phyloP scores from a whole-genome alignment of 148 eudicot species.

The Cornus controversa region DNA sequence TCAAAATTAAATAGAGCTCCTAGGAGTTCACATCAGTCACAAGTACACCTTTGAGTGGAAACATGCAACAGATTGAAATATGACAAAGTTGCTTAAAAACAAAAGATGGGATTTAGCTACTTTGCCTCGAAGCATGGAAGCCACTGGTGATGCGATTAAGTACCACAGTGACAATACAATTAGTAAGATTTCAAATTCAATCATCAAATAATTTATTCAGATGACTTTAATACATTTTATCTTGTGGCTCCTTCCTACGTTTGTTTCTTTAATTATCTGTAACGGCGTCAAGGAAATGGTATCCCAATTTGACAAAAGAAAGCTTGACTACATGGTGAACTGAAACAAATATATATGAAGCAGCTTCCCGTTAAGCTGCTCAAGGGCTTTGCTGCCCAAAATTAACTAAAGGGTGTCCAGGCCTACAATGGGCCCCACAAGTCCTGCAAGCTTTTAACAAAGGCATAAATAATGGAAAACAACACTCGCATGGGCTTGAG shows the following conservation, averaged over 20 bases:
- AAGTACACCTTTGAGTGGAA: background rate
- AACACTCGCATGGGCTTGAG: background rate
- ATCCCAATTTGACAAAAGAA: background rate
- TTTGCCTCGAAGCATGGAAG: background rate
- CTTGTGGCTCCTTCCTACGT: background rate
- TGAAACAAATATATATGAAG: background rate
- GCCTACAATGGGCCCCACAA: background rate
- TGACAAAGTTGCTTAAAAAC: background rate
- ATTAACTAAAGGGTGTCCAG: background rate
- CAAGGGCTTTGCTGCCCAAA: background rate
- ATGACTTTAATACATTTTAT: background rate
- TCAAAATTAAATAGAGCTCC: background rate
- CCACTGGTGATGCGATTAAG: background rate
- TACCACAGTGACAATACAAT: background rate
- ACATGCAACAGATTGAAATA: background rate
- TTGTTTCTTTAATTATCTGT: background rate
- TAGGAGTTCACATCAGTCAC: background rate
- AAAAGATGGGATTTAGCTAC: background rate
- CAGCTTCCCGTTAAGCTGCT: background rate
- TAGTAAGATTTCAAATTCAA: too few relatives aligned
- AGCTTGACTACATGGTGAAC: background rate
- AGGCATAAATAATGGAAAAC: background rate
- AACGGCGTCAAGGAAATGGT: background rate
- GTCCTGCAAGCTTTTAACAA: background rate
- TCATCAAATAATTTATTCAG: background rate